Conservation (phyloP, 371 early-diverging fungal genomes). For the Rhizopus stolonifer region DNA sequence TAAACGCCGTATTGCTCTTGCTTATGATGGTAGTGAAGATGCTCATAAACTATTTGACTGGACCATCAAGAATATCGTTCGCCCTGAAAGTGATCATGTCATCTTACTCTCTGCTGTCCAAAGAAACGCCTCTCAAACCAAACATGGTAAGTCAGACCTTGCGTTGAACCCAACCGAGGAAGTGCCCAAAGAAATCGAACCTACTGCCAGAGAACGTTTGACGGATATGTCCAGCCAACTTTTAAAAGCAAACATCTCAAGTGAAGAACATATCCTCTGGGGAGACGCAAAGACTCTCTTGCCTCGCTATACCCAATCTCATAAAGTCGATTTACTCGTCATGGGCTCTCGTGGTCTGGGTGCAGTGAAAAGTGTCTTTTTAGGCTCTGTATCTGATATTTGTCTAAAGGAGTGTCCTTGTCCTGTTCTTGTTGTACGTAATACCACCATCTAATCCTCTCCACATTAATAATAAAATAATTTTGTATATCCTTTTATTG, state of each 20-base stretch:
- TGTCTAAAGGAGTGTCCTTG: slow-evolving; percentile 52
- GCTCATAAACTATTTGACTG: slow-evolving; percentile 49
- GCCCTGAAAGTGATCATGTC: slow-evolving; percentile 44
- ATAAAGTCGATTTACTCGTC: slow-evolving; percentile 47
- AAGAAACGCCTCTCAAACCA: slow-evolving; percentile 1
- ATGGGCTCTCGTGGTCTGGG: slow-evolving; percentile 53
- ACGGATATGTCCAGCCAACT: slow-evolving; percentile 34
- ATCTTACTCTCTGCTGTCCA: slow-evolving; percentile 43
- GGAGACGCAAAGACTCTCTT: slow-evolving; percentile 43
- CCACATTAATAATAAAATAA: too few relatives aligned
- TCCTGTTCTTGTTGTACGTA: slow-evolving; percentile 51
- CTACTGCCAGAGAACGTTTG: slow-evolving; percentile 35
- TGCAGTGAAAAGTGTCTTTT: slow-evolving; percentile 47
- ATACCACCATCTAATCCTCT: slow-evolving; percentile 48
- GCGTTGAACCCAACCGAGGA: too few relatives aligned
- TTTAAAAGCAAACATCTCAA: slow-evolving; percentile 30
- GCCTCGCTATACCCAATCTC: slow-evolving; percentile 42
- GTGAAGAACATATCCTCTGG: slow-evolving; percentile 50
- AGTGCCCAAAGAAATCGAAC: slow-evolving; percentile 14
- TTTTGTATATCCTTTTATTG: neutral
- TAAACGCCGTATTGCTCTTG: slow-evolving; percentile 49
- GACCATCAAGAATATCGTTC: slow-evolving; percentile 45
- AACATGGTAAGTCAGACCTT: too few relatives aligned
- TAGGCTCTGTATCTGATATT: slow-evolving; percentile 51
- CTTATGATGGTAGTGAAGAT: slow-evolving; percentile 53